These are phyloP conservation scores for Clathrus columnatus DNA, from an alignment of 768 basidiomycete genomes.

Conservation along the genomic window DNA sequence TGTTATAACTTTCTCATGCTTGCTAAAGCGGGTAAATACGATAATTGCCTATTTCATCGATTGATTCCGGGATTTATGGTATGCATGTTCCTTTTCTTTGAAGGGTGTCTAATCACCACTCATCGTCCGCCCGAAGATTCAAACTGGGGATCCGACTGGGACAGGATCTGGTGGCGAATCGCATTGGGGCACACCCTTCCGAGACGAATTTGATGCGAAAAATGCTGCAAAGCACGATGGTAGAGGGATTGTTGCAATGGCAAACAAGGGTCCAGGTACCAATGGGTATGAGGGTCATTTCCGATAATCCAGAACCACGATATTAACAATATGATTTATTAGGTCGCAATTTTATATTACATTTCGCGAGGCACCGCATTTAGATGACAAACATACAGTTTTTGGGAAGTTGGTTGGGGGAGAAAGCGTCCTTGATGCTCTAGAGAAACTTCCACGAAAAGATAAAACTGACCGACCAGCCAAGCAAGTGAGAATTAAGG, in stretches of 20 bases:
- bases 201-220: conserved; percentile 86
- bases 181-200: conserved; percentile 92
- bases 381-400: conserved; percentile 92
- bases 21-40: conserved; percentile 83
- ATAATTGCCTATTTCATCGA: conserved; percentile 84
- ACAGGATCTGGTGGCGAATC: conserved; percentile 91
- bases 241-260: conserved; percentile 87
- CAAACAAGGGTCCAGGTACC: conserved; percentile 85
- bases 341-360: conserved; percentile 94
- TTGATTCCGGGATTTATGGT: conserved; percentile 96
- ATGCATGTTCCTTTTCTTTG: conserved; percentile 13
- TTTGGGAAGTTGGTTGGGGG: conserved; percentile 97
- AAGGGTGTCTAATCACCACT: conserved; percentile 1
- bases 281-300: conserved; percentile 51
- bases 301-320: conserved; percentile 2
- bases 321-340: conserved; percentile 1
- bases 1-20: conserved; percentile 98
- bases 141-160: conserved; percentile 96
- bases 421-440: conserved; percentile 75
- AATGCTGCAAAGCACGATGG: conserved; percentile 82
- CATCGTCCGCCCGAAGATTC: conserved; percentile 51
- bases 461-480: conserved; percentile 81
- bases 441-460: conserved; percentile 76
- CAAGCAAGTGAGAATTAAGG: conserved; percentile 78
- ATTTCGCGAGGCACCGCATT: conserved; percentile 71